Percentiles rank a stretch among this genome's conserved stretches.
phyloP scores from a whole-genome alignment of 805 yeast genomes.

The Candida coquimbonensis region DNA sequence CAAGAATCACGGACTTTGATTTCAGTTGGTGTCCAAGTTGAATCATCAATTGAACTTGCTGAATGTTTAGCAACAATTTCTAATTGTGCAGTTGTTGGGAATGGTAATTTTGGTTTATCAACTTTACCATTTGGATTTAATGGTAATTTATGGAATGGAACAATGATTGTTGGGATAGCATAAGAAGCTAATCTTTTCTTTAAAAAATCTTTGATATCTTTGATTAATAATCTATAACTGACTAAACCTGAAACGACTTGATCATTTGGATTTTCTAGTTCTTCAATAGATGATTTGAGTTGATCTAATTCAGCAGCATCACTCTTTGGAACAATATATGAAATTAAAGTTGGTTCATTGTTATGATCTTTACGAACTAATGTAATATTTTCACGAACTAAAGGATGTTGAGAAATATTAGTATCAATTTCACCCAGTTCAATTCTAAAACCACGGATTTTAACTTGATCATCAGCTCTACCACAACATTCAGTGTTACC shows the following conservation, averaged over 20 bases:
- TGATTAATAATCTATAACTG: slow-evolving; percentile 66
- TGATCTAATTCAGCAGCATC: slow-evolving; percentile 41
- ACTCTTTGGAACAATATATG: slow-evolving; percentile 83
- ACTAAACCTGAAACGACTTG: slow-evolving; percentile 75
- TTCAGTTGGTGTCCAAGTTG: slow-evolving; percentile 59
- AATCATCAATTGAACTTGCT: slow-evolving; percentile 35
- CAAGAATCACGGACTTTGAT: slow-evolving; percentile 70
- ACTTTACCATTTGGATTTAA: slow-evolving; percentile 97
- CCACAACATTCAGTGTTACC: slow-evolving; percentile 99
- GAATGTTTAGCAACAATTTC: slow-evolving; percentile 59
- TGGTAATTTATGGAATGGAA: slow-evolving; percentile 81
- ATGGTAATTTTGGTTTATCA: slow-evolving; percentile 94
- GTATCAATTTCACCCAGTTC: slow-evolving; percentile 98
- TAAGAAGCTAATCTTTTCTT: slow-evolving; percentile 87
- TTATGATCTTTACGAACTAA: slow-evolving; percentile 87
- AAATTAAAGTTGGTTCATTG: slow-evolving; percentile 85
- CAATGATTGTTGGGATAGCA: slow-evolving; percentile 88
- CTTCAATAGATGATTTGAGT: slow-evolving; percentile 35
- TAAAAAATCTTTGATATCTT: slow-evolving; percentile 73
- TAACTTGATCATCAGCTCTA: slow-evolving; percentile 97
- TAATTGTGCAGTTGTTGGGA: slow-evolving; percentile 86
- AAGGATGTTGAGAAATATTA: slow-evolving; percentile 87
- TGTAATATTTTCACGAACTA: slow-evolving; percentile 89
- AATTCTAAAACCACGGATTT: slow-evolving; percentile 96
- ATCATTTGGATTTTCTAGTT: slow-evolving; percentile 40